Percentiles rank a stretch among this genome's conserved stretches.
Evolutionary conservation across 1,139 yeast species (phyloP).

Genomic region (Zygoascus sp.): DNA sequence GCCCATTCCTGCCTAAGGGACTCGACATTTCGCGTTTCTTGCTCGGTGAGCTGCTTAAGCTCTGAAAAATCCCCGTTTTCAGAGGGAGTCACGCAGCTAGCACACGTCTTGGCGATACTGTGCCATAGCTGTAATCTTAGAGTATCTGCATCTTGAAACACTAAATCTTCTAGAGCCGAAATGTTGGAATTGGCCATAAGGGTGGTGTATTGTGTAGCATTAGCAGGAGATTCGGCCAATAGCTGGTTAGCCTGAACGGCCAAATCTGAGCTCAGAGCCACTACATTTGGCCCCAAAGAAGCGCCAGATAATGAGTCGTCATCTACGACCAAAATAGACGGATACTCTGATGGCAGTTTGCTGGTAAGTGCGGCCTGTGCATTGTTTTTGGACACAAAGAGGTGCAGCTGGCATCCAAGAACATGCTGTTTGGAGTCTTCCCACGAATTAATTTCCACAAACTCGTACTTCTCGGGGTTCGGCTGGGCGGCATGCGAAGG

Average conservation of each 20-base stretch:
- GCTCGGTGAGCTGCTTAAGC: constrained; percentile 15
- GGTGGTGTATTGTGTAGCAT: constrained; percentile 27
- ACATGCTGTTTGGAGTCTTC: constrained; percentile 33
- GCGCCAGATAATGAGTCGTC: constrained; percentile 13
- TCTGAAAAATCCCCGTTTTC: constrained; percentile 1
- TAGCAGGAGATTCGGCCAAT: constrained; percentile 30
- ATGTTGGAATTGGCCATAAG: constrained; percentile 28
- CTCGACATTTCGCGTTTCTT: constrained; percentile 22
- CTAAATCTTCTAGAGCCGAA: constrained; percentile 21
- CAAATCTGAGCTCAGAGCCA: constrained; percentile 21
- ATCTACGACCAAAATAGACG: constrained; percentile 27
- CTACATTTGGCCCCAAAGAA: constrained; percentile 7
- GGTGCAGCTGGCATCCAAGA: constrained; percentile 30
- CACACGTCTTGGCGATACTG: constrained; percentile 30
- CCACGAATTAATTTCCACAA: constrained; percentile 32
- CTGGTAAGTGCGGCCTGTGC: constrained; percentile 21
- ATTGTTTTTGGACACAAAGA: constrained; percentile 24
- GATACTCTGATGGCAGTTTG: constrained; percentile 21
- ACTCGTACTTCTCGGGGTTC: constrained; percentile 23
- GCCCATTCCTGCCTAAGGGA: constrained; percentile 34
- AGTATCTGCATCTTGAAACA: constrained; percentile 20
- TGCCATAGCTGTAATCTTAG: constrained; percentile 22
- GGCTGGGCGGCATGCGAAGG: constrained; percentile 9
- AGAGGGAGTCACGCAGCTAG: constrained; percentile 8
- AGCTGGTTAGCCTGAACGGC: constrained; percentile 29